phyloP scores from a whole-genome alignment of 2,329 filamentous ascomycete genomes.

The Neonectria punicea region DNA sequence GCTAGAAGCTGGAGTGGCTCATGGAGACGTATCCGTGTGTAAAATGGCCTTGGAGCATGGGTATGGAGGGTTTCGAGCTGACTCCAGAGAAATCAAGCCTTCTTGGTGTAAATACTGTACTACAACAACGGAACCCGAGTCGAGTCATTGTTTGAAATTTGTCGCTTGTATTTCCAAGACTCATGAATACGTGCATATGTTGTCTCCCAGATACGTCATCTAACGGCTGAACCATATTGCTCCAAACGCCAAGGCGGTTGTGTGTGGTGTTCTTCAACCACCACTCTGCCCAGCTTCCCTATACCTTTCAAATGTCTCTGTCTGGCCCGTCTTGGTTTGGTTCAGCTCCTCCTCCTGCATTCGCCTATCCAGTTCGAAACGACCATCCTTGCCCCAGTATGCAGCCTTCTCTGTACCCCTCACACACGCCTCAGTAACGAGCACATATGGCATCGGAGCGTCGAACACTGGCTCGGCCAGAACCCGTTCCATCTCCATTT shows the following conservation, averaged over 20 bases:
- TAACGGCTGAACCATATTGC: slow-evolving; percentile 25
- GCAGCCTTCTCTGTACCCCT: slow-evolving; percentile 67
- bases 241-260: slow-evolving; percentile 18
- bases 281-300: slow-evolving; percentile 60
- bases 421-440: slow-evolving; percentile 78
- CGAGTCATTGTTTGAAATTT: slow-evolving; percentile 46
- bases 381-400: slow-evolving; percentile 77
- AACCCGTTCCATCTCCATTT: slow-evolving; percentile 83
- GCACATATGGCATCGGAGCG: slow-evolving; percentile 78
- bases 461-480: slow-evolving; percentile 85
- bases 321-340: slow-evolving; percentile 28
- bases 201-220: slow-evolving; percentile 25
- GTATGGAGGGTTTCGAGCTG: slow-evolving; percentile 46
- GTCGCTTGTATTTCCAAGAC: slow-evolving; percentile 30
- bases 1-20: slow-evolving; percentile 47
- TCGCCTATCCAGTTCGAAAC: slow-evolving; percentile 74
- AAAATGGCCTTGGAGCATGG: slow-evolving; percentile 46
- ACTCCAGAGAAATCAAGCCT: slow-evolving; percentile 44
- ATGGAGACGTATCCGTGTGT: slow-evolving; percentile 49
- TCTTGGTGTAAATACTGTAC: slow-evolving; percentile 57
- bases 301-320: slow-evolving; percentile 53
- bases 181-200: slow-evolving; percentile 23
- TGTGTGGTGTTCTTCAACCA: slow-evolving; percentile 46
- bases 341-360: slow-evolving; percentile 70
- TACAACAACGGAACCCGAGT: slow-evolving; percentile 53